Base-by-base conservation (phyloP, 441 rosid genomes). In the Pelargonium citronellum region DNA sequence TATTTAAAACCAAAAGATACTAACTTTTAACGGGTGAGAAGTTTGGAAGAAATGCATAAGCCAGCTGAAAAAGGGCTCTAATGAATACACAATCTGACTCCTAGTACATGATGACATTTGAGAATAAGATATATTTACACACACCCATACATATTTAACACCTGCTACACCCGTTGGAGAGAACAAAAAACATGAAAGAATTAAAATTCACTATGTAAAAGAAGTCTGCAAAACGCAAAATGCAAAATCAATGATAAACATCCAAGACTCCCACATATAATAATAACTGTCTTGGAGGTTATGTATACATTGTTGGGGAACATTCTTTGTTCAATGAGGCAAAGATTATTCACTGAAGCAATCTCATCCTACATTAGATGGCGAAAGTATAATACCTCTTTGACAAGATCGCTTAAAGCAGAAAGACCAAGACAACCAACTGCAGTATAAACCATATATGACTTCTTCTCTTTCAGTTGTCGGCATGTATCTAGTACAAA, bases 371-470 rank as follows among this genome's bases (percentile, higher is more conserved):
- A 47, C 16, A 47, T 12, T 47, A 47, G n/a, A 47, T 11, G 39
- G 64, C 13, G 47, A 43, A 3, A 12, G 63, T 65, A 24, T 43
- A 60, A 30, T 82, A 91, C 97, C 98, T 94, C 93, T 58, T 75
- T 86, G 80, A 89, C 79, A 22, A 94, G 74, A 82, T 87, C 92
- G 69, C 76, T 75, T 16, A 94, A 46, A 0, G 91, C 91, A 67
- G 91, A 69, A 75, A 89, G 73, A 51, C 97, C 96, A 64, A 94
- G 81, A 78, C 90, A 88, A 65, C 95, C 93, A 27, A 89, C 91
- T 47, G 97, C 96, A 47, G 88, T 84, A 73, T 87, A 89, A 13
- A 89, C 85, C 98, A 91, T 84, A 83, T 93, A 93, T 4, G 97
- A 88, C 80, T 94, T 94, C 86, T 74, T 94, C 79, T 94, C 98